Base-by-base conservation (phyloP, 129 eudicot species). In the Mikania micrantha region DNA sequence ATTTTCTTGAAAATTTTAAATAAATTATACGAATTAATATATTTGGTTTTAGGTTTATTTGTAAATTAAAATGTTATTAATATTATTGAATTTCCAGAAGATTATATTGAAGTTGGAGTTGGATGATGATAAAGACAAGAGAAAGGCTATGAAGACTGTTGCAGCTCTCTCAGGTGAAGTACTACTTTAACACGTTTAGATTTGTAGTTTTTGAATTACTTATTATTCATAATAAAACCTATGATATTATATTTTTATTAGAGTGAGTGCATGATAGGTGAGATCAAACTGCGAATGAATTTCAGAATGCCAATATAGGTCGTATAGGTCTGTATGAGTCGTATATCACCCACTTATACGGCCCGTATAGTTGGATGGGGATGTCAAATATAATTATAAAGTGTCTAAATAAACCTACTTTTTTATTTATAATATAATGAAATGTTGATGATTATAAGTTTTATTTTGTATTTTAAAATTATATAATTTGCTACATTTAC, bases 61-160 rank as follows among this genome's bases (percentile, higher is more conserved):
- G 20, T 44, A 20, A 44, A 44, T 44, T 44, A 42, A 17, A 47
- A 47, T 47, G 9, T 48, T 48, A 6, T 17, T 19, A 16, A 48
- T 15, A 7, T 19, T 36, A 49, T 50, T 73, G 4, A 10, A 75
- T 35, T 68, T 74, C 8, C 80, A 78, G 82, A 80, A 80, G 31
- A 64, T 75, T 66, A 70, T 80, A 68, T 67, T 80, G 72, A 70
- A 60, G 56, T 52, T 80, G 71, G 85, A 70, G 20, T 50, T 80
- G 67, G 60, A 68, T 45, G 85, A 80, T 71, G 81, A 75, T 13
- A 80, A 62, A 65, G 85, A 80, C 47, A 80, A 80, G 77, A 64
- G 85, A 21, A 80, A 80, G 70, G 85, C 85, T 64, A 70, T 80
- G 81, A 80, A 80, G 67, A 80, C 58, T 24, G 85, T 80, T 58